Evolutionary conservation across 2,329 filamentous ascomycete genomes (phyloP).

Genomic region (Diaporthe sp.): DNA sequence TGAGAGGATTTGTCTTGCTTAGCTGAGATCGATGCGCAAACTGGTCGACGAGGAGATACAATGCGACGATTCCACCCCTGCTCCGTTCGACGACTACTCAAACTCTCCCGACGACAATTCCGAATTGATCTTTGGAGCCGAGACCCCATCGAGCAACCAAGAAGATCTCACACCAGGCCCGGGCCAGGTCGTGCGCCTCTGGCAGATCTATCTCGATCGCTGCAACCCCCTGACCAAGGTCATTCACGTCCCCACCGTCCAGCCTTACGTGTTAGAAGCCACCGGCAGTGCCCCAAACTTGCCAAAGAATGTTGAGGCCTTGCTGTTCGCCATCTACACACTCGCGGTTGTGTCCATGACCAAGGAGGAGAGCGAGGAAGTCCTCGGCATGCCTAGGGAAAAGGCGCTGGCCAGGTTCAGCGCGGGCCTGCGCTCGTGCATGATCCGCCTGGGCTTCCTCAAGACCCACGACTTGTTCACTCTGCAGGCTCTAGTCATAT

Average conservation of each 20-base stretch:
- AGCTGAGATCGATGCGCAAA: slow-evolving; percentile 71
- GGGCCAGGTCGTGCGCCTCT: slow-evolving; percentile 76
- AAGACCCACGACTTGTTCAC: slow-evolving; percentile 69
- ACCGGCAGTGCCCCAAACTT: slow-evolving; percentile 67
- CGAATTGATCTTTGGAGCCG: slow-evolving; percentile 60
- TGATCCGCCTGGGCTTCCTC: slow-evolving; percentile 68
- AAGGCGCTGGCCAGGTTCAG: slow-evolving; percentile 65
- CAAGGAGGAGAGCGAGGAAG: slow-evolving; percentile 66
- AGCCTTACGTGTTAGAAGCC: slow-evolving; percentile 74
- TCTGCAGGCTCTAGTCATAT: slow-evolving; percentile 70
- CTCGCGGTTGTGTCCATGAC: slow-evolving; percentile 69
- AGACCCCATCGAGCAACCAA: slow-evolving; percentile 51
- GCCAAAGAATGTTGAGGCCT: slow-evolving; percentile 69
- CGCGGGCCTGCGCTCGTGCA: slow-evolving; percentile 61
- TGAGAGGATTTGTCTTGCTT: slow-evolving; percentile 24
- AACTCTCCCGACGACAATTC: slow-evolving; percentile 64
- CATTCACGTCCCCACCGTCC: slow-evolving; percentile 78
- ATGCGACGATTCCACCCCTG: slow-evolving; percentile 36
- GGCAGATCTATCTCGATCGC: slow-evolving; percentile 81
- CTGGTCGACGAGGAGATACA: slow-evolving; percentile 66
- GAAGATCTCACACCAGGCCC: slow-evolving; percentile 73
- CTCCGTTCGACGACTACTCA: slow-evolving; percentile 31
- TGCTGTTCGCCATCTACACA: slow-evolving; percentile 75
- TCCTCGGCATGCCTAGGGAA: slow-evolving; percentile 63
- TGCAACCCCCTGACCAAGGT: slow-evolving; percentile 81